Base-by-base conservation (phyloP, 2,329 filamentous ascomycete genomes). In the Xylariomycetidae sp. region DNA sequence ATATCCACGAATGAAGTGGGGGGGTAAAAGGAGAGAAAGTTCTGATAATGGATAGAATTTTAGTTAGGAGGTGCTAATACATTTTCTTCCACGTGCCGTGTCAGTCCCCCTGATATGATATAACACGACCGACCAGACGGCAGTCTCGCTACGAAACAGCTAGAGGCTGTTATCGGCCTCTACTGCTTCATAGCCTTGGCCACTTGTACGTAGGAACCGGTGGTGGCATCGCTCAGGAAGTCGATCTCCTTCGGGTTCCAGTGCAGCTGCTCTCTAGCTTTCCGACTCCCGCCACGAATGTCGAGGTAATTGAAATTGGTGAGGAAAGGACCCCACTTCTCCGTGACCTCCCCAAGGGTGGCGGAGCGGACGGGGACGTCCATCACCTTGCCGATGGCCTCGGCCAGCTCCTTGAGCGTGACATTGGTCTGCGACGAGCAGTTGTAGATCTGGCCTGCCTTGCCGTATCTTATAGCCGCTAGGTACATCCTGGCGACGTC, bases 401-500 rank as follows among this genome's bases (percentile, higher is more conserved):
- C 41, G 5, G 38, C 34, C 16, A 61, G 19, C 32, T 63, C 40
- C 3, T 49, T 44, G 11, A 50, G 45, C 5, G 56, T 58, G 3
- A 65, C 46, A 23, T 55, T 32, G 3, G 56, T 65, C 27, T 43
- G 38, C 3, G 40, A 33, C 4, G 45, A 49, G 4, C 45, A 48
- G 38, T 67, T 66, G 45, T 58, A 69, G 1, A 54, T 30, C 4
- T 56, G 53, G 2, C 61, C 59, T 3, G 54, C 42, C 15, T 46
- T 42, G 2, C 46, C 57, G n/a, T 56, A 58, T 37, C 63, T 48
- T 0, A 55, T 50, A 1, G 56, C 58, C 1, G 62, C 53, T 7
- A 69, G 45, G 34, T 63, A 67, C 15, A 67, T 40, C 3, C 51
- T 38, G 6, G 64, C 66, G 4, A 60, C 63, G 45, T 70, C 67